Evolutionary conservation across 2,329 filamentous ascomycete genomes (phyloP), one percentile per base, ranked within the genome.

Genomic region (Verticillium nubilum): DNA sequence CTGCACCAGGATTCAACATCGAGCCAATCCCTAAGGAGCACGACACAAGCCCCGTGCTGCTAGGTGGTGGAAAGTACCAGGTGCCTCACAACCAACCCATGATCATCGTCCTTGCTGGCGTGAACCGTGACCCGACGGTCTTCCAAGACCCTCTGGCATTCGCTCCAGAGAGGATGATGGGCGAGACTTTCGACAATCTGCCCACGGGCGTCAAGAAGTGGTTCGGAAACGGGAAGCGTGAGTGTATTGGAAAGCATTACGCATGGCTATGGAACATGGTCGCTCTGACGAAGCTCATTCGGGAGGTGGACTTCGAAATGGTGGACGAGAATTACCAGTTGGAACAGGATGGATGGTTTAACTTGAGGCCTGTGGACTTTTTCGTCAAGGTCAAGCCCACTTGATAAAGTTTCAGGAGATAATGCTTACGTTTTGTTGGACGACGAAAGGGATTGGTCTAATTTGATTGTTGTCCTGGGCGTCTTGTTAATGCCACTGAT

Each of bases 1-100:
- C 82, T 0, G 81, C 83, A 0, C 82, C 83, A 1, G 77, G 79
- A 0, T 82, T 85, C 72, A 82, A 82, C 71, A 78, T 82, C 58
- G 80, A 82, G 69, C 76, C 76, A 0, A 68, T 76, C 1, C 78
- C 79, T 2, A 67, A 72, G 42, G 70, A 74, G 2, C 68, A 70
- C 5, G 72, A 77, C 63, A 76, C 74, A 67, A 70, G 68, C 0
- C 79, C 84, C 0, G 68, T 84, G 19, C 72, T 80, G 3, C 69
- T 82, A 0, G 78, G 64, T 0, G 77, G 77, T 1, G 80, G 79
- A 50, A 80, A 78, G 64, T 82, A 82, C 67, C 70, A 79, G 65
- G 64, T 82, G 15, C 72, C 78, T 4, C 73, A 81, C 68, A 68
- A 81, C 65, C 80, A 82, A 65, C 55, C 77, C 42, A 72, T 82